Evolutionary conservation across 2,329 filamentous ascomycete genomes (phyloP).

Genomic region (Aspergillus sp.): DNA sequence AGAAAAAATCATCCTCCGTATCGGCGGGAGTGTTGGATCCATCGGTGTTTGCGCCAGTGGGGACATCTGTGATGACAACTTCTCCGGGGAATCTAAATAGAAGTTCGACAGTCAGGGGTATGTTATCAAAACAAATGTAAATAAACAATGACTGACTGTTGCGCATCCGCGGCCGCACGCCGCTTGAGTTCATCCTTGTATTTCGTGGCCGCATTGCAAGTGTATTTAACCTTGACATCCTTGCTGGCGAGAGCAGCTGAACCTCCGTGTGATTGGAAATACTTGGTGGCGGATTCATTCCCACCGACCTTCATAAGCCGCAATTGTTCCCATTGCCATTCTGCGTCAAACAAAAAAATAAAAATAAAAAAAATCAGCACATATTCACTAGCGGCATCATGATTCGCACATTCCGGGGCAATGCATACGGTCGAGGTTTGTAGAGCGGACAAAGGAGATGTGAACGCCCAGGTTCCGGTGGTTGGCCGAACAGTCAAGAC

Average conservation of each 20-base stretch:
- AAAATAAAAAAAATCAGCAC: conserved; percentile 18
- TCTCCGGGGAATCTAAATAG: conserved; percentile 65
- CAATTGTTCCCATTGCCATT: conserved; percentile 99
- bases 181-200: conserved; percentile 96
- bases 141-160: conserved; percentile 56
- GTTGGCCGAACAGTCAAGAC: conserved; percentile 93
- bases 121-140: neutral
- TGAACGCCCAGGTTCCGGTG: conserved; percentile 97
- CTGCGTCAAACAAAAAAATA: conserved; percentile 42
- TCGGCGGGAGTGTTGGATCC: conserved; percentile 72
- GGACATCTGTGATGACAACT: conserved; percentile 71
- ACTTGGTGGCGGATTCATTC: conserved; percentile 96
- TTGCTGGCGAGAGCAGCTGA: conserved; percentile 92
- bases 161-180: conserved; percentile 71
- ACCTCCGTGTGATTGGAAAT: conserved; percentile 93
- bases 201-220: conserved; percentile 83
- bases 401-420: conserved; percentile 1
- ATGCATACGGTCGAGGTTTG: conserved; percentile 89
- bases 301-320: conserved; percentile 97
- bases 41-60: conserved; percentile 54
- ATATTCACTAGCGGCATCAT: neutral
- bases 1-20: conserved; percentile 89
- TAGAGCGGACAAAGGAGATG: conserved; percentile 97
- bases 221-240: conserved; percentile 94
- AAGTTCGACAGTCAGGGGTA: conserved; percentile 4